phyloP scores from a whole-genome alignment of 805 yeast species.

The Barnettozyma botsteinii region DNA sequence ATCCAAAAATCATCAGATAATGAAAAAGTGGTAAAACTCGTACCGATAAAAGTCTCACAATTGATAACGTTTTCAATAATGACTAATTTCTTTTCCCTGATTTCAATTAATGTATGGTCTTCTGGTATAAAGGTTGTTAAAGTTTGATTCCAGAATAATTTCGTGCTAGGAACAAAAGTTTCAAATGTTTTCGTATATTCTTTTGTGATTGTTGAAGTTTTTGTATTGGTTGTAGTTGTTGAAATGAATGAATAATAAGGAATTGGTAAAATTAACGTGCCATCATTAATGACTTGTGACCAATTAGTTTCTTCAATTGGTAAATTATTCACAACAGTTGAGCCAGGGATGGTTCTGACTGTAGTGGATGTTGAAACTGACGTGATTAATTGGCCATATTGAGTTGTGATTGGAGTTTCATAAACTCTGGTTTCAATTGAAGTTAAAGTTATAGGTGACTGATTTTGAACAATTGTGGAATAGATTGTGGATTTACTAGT shows the following conservation, averaged over 20 bases:
- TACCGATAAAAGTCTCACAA: slow-evolving; percentile 9
- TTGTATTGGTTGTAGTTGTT: neutral
- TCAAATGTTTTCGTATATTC: slow-evolving; percentile 1
- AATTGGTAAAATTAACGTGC: slow-evolving; percentile 16
- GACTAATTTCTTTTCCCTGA: neutral
- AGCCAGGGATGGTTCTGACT: slow-evolving; percentile 11
- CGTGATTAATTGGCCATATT: slow-evolving; percentile 4
- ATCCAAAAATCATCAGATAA: slow-evolving; percentile 16
- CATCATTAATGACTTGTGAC: slow-evolving; percentile 2
- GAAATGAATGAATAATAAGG: slow-evolving; percentile 8
- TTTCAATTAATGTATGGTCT: neutral
- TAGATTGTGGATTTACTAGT: slow-evolving; percentile 1
- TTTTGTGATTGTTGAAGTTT: slow-evolving; percentile 2
- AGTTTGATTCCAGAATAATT: slow-evolving; percentile 10
- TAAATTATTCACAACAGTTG: neutral
- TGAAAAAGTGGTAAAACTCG: slow-evolving; percentile 13
- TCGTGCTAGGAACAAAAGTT: slow-evolving; percentile 7
- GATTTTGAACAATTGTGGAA: slow-evolving; percentile 3
- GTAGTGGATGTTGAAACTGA: slow-evolving; percentile 11
- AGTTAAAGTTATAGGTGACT: slow-evolving; percentile 5
- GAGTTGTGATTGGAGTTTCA: slow-evolving; percentile 1
- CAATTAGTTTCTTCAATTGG: slow-evolving; percentile 4
- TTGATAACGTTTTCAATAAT: slow-evolving; percentile 4
- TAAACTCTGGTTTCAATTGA: slow-evolving; percentile 3
- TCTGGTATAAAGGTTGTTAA: slow-evolving; percentile 10